Percentiles rank a stretch among this genome's conserved stretches.
Conservation (phyloP, 73 alveolate genomes). For the Effrenium voratum region DNA sequence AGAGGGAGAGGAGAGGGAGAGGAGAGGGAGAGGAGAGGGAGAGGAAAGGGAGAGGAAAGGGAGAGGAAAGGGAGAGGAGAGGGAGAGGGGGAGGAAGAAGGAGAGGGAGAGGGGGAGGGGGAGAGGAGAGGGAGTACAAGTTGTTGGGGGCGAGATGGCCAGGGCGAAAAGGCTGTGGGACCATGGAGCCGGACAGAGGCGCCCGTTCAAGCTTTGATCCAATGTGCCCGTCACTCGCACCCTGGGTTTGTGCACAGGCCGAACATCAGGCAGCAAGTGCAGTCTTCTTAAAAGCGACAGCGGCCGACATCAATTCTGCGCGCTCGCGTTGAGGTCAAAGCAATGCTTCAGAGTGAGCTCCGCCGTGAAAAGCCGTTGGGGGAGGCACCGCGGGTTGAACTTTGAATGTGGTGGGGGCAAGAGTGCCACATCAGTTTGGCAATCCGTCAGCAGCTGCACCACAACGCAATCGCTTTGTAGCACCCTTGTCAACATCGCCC, state of each 20-base stretch:
- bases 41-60: too few species aligned
- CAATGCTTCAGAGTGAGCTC: conserved; percentile 47
- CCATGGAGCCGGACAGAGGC: conserved; percentile 75
- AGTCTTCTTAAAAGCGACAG: background rate
- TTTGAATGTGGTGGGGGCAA: background rate
- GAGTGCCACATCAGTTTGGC: background rate
- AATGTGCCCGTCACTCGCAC: background rate
- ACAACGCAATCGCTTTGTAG: too few species aligned
- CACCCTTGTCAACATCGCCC: too few species aligned
- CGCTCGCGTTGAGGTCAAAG: conserved; percentile 34
- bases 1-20: background rate
- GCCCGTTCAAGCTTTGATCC: background rate
- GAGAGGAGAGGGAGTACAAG: background rate
- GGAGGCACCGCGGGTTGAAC: background rate
- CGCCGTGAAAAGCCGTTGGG: conserved; percentile 55
- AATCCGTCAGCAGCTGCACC: too few species aligned
- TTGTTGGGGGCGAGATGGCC: background rate
- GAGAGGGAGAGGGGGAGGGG: too few species aligned
- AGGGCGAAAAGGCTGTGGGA: conserved; percentile 14
- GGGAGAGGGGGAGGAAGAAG: background rate
- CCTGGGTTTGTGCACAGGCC: background rate
- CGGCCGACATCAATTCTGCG: background rate
- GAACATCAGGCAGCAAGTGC: background rate
- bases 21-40: background rate
- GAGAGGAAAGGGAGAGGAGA: background rate